Evolutionary conservation across 352 stramenopile genomes (phyloP), one percentile per base, ranked within the genome.

Genomic region (Globisporangium nunn): DNA sequence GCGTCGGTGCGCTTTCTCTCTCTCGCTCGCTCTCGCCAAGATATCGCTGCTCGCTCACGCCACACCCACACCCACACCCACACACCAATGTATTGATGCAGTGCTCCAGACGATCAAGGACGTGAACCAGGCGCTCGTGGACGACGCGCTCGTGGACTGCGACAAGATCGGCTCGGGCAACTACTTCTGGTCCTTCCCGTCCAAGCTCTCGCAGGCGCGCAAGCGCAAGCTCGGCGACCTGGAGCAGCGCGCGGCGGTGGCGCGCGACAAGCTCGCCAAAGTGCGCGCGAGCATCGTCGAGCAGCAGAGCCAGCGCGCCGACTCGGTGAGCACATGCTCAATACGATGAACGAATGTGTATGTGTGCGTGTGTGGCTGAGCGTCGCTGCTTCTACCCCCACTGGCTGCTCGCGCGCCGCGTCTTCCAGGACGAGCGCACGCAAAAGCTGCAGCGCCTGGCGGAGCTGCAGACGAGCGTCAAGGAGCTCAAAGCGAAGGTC

Each of bases 111-210:
- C 81, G 6, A 80, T 94, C 61, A 94, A 92, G 62, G 84, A 94
- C 45, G 84, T 94, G 53, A 94, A 94, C 63, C 84, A 94, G 57
- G 84, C 81, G 56, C 73, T 94, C 6, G 81, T 92, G 43, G 84
- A 94, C 52, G 84, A 94, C 49, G 71, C 56, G 0, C 74, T 92
- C 44, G 84, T 94, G 17, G 84, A 94, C 62, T 90, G 70, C 54
- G 81, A 94, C 50, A 94, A 94, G 78, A 93, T 93, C 58, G 84
- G 84, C 17, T 91, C 84, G 29, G 84, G 78, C 17, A 93, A 93
- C 57, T 93, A 93, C 74, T 93, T 93, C 58, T 93, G 84, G 84
- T 93, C 84, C 17, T 93, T 92, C 58, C 84, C 81, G 50, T 90
- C 78, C 62, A 93, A 92, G 62, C 35, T 87, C 10, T 88, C 81